Evolutionary conservation across 306 rosid species (phyloP).

Genomic region (Cucurbita maxima): DNA sequence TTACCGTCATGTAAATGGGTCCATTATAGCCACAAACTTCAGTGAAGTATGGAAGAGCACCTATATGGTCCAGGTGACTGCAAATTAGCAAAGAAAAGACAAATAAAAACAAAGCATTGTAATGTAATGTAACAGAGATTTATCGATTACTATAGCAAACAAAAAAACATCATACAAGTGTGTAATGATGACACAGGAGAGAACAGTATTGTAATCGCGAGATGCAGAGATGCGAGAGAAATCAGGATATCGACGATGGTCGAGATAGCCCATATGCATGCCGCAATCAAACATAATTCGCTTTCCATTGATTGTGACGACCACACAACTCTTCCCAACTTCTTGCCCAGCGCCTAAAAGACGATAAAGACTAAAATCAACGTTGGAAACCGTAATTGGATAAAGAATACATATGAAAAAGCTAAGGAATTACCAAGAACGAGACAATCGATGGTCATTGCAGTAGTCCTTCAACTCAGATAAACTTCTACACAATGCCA

Average conservation of each 20-base stretch:
- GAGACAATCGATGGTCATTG: slow-evolving; percentile 55
- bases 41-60: slow-evolving; percentile 77
- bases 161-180: slow-evolving; percentile 39
- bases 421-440: slow-evolving; percentile 35
- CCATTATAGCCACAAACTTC: slow-evolving; percentile 79
- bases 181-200: slow-evolving; percentile 72
- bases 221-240: slow-evolving; percentile 41
- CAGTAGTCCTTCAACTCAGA: neutral
- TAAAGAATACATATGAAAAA: neutral
- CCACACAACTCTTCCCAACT: slow-evolving; percentile 86
- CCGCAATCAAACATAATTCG: slow-evolving; percentile 96
- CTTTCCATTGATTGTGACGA: slow-evolving; percentile 71
- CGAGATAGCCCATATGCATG: slow-evolving; percentile 66
- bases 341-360: slow-evolving; percentile 86
- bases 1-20: slow-evolving; percentile 90
- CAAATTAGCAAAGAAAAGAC: neutral
- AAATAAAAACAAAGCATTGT: neutral
- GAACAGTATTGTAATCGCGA: slow-evolving; percentile 23
- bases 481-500: neutral
- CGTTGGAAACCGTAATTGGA: neutral
- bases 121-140: neutral
- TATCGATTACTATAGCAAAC: neutral
- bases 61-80: slow-evolving; percentile 86
- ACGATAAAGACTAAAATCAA: neutral
- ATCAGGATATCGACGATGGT: slow-evolving; percentile 69